Percentiles rank a stretch among this genome's conserved stretches.
phyloP scores from a whole-genome alignment of 805 yeast species.

The Saccharomycopsis sp. region DNA sequence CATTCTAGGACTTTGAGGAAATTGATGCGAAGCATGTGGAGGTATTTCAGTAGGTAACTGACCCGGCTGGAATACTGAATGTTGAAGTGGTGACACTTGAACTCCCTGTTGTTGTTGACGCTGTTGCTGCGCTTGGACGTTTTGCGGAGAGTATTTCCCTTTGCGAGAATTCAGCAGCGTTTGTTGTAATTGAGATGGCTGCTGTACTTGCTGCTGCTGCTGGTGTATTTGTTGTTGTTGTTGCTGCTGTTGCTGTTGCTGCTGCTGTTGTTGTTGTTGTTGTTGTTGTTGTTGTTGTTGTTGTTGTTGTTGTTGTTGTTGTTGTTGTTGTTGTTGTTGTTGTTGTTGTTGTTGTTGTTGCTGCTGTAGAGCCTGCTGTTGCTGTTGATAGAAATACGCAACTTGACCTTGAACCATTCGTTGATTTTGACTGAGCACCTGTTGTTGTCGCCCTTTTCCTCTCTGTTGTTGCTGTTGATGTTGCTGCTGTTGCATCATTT shows the following conservation, averaged over 20 bases:
- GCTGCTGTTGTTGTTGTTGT: background rate
- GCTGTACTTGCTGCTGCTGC: background rate
- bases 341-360: background rate
- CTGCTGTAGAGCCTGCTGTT: constrained; percentile 38
- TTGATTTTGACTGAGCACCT: background rate
- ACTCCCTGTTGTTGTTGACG: constrained; percentile 7
- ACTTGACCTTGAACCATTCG: background rate
- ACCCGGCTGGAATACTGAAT: constrained; percentile 1
- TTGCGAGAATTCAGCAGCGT: constrained; percentile 1
- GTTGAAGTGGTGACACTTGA: constrained; percentile 9
- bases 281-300: constrained; percentile 1
- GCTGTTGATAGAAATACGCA: constrained; percentile 58
- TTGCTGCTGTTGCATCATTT: constrained; percentile 10
- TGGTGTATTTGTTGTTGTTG: constrained; percentile 3
- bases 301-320: background rate
- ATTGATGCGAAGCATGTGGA: background rate
- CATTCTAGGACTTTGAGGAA: constrained; percentile 5
- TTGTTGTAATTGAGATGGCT: background rate
- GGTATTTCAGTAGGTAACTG: background rate
- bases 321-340: constrained; percentile 4
- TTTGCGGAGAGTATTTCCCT: background rate
- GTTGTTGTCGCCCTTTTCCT: constrained; percentile 1
- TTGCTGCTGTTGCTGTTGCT: constrained; percentile 1
- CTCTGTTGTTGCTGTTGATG: constrained; percentile 31
- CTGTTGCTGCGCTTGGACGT: background rate